Evolutionary conservation across 352 stramenopile species (phyloP).

Genomic region (Phytophthora litchii): DNA sequence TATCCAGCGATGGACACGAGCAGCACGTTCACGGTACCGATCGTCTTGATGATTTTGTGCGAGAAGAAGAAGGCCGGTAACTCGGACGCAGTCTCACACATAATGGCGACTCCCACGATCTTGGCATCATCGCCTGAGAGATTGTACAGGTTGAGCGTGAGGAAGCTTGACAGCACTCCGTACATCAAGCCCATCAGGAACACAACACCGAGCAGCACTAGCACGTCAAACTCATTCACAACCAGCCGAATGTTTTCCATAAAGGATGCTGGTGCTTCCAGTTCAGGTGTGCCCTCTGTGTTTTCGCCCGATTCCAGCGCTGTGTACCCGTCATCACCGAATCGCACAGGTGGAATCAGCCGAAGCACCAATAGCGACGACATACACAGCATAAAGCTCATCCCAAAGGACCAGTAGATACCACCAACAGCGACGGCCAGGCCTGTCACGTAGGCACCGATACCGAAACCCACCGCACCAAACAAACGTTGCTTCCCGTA

Average conservation of each 20-base stretch:
- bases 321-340: slow-evolving; percentile 9
- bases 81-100: slow-evolving; percentile 62
- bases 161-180: slow-evolving; percentile 71
- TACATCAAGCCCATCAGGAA: slow-evolving; percentile 77
- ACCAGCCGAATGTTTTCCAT: slow-evolving; percentile 34
- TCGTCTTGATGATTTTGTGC: slow-evolving; percentile 56
- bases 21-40: slow-evolving; percentile 68
- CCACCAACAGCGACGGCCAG: slow-evolving; percentile 50
- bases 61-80: slow-evolving; percentile 79
- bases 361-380: slow-evolving; percentile 60
- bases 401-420: slow-evolving; percentile 66
- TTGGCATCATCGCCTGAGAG: slow-evolving; percentile 60
- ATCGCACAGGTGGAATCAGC: slow-evolving; percentile 45
- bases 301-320: slow-evolving; percentile 33
- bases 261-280: slow-evolving; percentile 37
- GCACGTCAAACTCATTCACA: slow-evolving; percentile 47
- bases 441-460: slow-evolving; percentile 62
- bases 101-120: slow-evolving; percentile 53
- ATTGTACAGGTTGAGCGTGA: slow-evolving; percentile 81
- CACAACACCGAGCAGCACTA: slow-evolving; percentile 64
- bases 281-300: slow-evolving; percentile 8
- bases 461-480: slow-evolving; percentile 64
- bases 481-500: slow-evolving; percentile 83
- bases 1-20: slow-evolving; percentile 56
- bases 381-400: slow-evolving; percentile 52